phyloP scores from a whole-genome alignment of 768 basidiomycete species.

The Suillus discolor region DNA sequence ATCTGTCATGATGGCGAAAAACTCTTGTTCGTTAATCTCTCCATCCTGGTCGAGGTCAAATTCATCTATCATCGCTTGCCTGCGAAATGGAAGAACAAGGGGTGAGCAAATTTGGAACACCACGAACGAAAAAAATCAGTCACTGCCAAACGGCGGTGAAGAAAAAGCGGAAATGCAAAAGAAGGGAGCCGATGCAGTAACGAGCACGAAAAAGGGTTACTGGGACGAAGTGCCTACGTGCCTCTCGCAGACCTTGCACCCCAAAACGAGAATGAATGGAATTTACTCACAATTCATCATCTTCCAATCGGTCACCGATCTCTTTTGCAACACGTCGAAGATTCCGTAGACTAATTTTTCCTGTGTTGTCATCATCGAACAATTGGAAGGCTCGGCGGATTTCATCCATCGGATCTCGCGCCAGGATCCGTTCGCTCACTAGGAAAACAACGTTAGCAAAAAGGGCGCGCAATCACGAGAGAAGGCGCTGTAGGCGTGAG shows the following conservation, averaged over 20 bases:
- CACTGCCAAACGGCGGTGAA: slow-evolving; percentile 28
- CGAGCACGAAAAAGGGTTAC: slow-evolving; percentile 28
- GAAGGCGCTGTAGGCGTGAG: neutral
- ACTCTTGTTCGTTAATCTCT: slow-evolving; percentile 96
- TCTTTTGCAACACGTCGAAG: slow-evolving; percentile 94
- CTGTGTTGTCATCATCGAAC: slow-evolving; percentile 95
- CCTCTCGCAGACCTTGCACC: slow-evolving; percentile 19
- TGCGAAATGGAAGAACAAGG: slow-evolving; percentile 39
- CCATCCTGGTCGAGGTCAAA: slow-evolving; percentile 99
- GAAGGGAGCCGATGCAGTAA: slow-evolving; percentile 21
- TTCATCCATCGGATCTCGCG: slow-evolving; percentile 96
- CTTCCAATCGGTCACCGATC: slow-evolving; percentile 92
- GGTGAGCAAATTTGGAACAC: slow-evolving; percentile 33
- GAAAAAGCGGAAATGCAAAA: slow-evolving; percentile 21
- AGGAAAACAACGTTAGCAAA: slow-evolving; percentile 24
- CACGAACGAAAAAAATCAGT: slow-evolving; percentile 13
- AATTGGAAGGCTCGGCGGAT: slow-evolving; percentile 94
- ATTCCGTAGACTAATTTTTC: slow-evolving; percentile 91
- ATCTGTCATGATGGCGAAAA: slow-evolving; percentile 96
- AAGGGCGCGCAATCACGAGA: neutral
- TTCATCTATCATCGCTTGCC: slow-evolving; percentile 99
- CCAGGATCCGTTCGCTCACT: slow-evolving; percentile 95
- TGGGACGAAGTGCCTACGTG: slow-evolving; percentile 30
- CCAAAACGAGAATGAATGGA: slow-evolving; percentile 18
- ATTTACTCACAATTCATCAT: slow-evolving; percentile 88